A percentile compares a stretch with the other conserved stretches of the same genome.
phyloP scores from a whole-genome alignment of 1,284 basidiomycete species.

The Exobasidium cylindrosporum region DNA sequence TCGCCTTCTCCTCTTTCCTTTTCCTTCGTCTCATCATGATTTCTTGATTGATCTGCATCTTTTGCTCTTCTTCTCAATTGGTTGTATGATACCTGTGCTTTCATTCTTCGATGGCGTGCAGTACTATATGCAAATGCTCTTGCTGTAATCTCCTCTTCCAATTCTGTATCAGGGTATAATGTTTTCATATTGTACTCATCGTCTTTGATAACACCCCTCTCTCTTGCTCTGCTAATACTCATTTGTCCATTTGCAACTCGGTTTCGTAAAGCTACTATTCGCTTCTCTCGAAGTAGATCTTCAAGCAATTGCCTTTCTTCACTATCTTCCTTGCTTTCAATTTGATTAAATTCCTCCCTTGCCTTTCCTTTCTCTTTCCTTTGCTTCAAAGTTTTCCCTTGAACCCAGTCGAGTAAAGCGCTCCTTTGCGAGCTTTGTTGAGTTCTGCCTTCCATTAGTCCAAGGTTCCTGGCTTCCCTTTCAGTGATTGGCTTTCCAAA shows the following conservation, averaged over 20 bases:
- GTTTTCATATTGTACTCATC: conserved; percentile 4
- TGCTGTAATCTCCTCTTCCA: conserved; percentile 26
- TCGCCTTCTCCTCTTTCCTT: conserved; percentile 1
- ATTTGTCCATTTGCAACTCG: conserved; percentile 14
- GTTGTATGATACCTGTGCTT: not conserved
- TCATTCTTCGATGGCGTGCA: not conserved
- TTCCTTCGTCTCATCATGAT: not conserved
- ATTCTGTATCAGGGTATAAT: conserved; percentile 4
- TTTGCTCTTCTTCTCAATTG: not conserved
- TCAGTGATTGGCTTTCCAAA: conserved; percentile 44
- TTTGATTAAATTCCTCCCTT: conserved; percentile 18
- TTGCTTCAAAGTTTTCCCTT: not conserved
- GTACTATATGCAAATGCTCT: conserved; percentile 16
- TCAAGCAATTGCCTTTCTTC: conserved; percentile 26
- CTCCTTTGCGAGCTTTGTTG: not conserved
- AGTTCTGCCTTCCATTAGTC: conserved; percentile 18
- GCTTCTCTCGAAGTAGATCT: conserved; percentile 28
- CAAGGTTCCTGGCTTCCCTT: conserved; percentile 35
- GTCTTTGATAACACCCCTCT: conserved; percentile 17
- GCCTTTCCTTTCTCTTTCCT: conserved; percentile 3
- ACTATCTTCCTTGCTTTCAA: conserved; percentile 32
- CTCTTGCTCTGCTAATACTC: not conserved
- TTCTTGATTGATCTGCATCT: not conserved
- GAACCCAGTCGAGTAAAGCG: conserved; percentile 12
- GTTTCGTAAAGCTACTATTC: conserved; percentile 26